These are phyloP conservation scores for Naganishia antarctica DNA, from an alignment of 768 basidiomycete genomes.

Conservation along the genomic window DNA sequence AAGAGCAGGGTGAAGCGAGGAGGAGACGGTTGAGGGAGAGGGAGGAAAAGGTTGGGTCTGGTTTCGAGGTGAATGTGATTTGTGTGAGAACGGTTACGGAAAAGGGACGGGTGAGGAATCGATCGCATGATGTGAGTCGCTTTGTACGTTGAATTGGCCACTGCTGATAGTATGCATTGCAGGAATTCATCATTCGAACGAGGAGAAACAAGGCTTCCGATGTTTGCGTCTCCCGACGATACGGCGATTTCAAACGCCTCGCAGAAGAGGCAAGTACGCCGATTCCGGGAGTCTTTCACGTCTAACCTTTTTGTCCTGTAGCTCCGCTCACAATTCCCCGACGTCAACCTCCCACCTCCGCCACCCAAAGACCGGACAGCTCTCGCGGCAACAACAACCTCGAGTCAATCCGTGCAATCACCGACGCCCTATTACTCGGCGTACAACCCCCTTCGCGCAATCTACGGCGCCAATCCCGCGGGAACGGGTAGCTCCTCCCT, in stretches of 20 bases:
- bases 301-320: conserved; percentile 45
- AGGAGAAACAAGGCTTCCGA: conserved; percentile 66
- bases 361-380: conserved; percentile 79
- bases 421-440: conserved; percentile 33
- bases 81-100: conserved; percentile 76
- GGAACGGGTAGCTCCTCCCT: conserved; percentile 10
- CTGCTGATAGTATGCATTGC: conserved; percentile 3
- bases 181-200: conserved; percentile 96
- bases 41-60: conserved; percentile 49
- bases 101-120: conserved; percentile 77
- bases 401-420: conserved; percentile 31
- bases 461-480: conserved; percentile 36
- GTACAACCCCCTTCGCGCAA: conserved; percentile 44
- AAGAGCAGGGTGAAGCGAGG: conserved; percentile 58
- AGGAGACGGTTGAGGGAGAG: conserved; percentile 56
- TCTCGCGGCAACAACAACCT: conserved; percentile 54
- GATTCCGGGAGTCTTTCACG: neutral
- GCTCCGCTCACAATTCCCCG: conserved; percentile 82
- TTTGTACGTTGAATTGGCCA: neutral
- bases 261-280: conserved; percentile 65
- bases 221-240: conserved; percentile 81
- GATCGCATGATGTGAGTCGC: conserved; percentile 72
- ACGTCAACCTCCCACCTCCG: conserved; percentile 71
- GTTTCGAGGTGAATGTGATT: conserved; percentile 86
- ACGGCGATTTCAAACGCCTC: conserved; percentile 90